phyloP scores from a whole-genome alignment of 768 basidiomycete genomes.

The Suillus cothurnatus region DNA sequence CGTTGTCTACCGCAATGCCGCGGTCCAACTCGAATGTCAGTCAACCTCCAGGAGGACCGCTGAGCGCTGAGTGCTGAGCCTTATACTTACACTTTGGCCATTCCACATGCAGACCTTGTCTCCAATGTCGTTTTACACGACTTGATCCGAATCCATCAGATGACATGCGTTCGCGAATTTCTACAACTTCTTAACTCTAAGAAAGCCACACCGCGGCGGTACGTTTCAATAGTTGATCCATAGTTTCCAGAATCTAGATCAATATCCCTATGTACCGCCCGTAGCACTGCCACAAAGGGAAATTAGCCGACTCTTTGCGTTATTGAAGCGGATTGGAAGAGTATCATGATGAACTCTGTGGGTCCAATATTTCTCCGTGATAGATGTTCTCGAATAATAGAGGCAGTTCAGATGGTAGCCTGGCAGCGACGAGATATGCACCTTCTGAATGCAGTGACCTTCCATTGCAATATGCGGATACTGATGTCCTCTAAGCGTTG shows the following conservation, averaged over 20 bases:
- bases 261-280: neutral
- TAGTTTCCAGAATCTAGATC: neutral
- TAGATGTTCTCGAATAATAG: neutral
- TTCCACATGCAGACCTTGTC: neutral
- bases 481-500: neutral
- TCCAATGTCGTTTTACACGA: neutral
- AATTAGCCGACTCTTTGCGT: neutral
- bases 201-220: neutral
- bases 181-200: slow-evolving; percentile 3
- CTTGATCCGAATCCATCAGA: neutral
- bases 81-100: neutral
- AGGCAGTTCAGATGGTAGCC: neutral
- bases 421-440: neutral
- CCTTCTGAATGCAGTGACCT: neutral
- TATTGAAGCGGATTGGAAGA: neutral
- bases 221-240: neutral
- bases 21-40: neutral
- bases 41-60: neutral
- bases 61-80: too few relatives aligned
- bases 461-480: neutral
- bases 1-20: neutral
- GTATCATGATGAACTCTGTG: neutral
- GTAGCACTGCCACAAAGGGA: neutral
- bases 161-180: neutral
- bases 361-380: neutral